Evolutionary conservation across 2,329 filamentous ascomycete genomes (phyloP), one percentile per base, ranked within the genome.

Genomic region (Gnomoniopsis sp.): DNA sequence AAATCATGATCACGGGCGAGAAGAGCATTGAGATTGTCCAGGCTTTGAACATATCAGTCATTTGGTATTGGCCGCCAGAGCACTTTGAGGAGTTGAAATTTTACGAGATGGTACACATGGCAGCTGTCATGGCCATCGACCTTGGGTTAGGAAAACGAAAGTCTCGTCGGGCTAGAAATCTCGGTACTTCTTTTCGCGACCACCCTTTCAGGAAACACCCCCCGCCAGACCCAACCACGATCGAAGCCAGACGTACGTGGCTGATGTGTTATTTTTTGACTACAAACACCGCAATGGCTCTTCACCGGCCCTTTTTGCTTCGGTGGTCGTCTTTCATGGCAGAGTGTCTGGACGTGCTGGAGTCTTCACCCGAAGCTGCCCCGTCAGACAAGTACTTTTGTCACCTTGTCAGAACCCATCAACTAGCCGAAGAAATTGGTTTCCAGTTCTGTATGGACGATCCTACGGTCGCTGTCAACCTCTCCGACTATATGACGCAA

Each of bases 31-130:
- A 96, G 71, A 77, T 96, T 7, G 85, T 96, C 10, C 92, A 96
- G 73, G 84, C 90, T 1, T 75, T 96, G 44, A 82, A 90, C 59
- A 77, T 96, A 3, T 80, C 85, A 7, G 85, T 88, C n/a, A 82
- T 92, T 21, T 96, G 91, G 90, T 96, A 96, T 71, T 87, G 86
- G 70, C 90, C 91, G 17, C 91, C 91, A 0, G 87, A 93, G 64
- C 83, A 89, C 66, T 90, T 90, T 60, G 90, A 96, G 67, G 89
- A 95, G 73, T 84, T 93, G 68, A 95, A 95, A 69, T 96, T 95
- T 71, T 96, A 95, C 74, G 90, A 93, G 75, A 82, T 95, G 64
- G 86, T 91, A 49, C 90, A 96, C 70, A 85, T 91, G 68, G 88
- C 89, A 2, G 88, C 88, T 50, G 83, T 91, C 65, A 90, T 96